A percentile compares a stretch with the other conserved stretches of the same genome.
These are phyloP conservation scores for Hemileia vastatrix DNA, from an alignment of 1,284 basidiomycete genomes.

Conservation along the genomic window DNA sequence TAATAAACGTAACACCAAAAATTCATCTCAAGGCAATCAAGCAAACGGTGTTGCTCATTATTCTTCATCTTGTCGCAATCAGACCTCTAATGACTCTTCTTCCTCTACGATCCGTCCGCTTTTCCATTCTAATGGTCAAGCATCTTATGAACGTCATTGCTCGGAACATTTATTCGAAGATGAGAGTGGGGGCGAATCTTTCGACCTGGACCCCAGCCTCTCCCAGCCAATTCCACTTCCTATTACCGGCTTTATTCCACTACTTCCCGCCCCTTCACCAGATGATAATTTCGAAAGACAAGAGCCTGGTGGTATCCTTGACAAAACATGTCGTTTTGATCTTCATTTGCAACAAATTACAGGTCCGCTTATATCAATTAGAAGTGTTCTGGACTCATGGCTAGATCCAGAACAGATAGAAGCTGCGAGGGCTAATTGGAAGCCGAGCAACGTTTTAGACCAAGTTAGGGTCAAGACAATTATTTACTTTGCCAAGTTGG, in stretches of 20 bases:
- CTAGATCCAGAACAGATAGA: neutral
- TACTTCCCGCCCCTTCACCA: conserved; percentile 4
- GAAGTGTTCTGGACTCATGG: conserved; percentile 11
- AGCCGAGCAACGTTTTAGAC: conserved; percentile 12
- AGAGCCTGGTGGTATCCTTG: no score
- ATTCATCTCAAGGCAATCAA: no score
- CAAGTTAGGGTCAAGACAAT: conserved; percentile 12
- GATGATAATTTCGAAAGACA: conserved; percentile 13
- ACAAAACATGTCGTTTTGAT: no score
- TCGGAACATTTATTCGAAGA: conserved; percentile 12
- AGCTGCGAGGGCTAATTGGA: conserved; percentile 3
- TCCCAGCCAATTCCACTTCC: conserved; percentile 1
- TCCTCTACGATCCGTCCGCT: no score
- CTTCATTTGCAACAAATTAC: no score
- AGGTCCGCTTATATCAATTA: conserved; percentile 16
- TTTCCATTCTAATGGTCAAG: no score
- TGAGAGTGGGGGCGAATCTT: neutral
- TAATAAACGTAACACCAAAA: no score
- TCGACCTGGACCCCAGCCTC: conserved; percentile 11
- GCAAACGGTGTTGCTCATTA: no score
- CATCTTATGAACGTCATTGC: neutral
- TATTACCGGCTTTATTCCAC: neutral
- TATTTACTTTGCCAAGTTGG: no score
- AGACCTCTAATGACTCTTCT: no score
- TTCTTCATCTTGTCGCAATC: no score